Base-by-base conservation (phyloP, 1,139 yeast species). In the Saccharomyces hybrid region DNA sequence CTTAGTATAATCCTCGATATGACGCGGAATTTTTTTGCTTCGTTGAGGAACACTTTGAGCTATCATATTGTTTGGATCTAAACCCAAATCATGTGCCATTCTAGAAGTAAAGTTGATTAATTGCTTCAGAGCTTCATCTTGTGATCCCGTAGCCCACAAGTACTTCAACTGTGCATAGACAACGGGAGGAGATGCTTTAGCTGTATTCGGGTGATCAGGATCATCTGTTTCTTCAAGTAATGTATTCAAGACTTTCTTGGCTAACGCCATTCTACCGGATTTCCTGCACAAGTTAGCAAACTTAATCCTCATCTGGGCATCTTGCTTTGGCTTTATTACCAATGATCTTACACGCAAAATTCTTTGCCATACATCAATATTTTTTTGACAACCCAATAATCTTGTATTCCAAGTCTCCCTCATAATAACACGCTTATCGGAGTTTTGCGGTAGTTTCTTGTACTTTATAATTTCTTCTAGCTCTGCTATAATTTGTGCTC, bases 351-450 rank as follows among this genome's bases (percentile, higher is more conserved):
- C 97, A 68, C 91, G 88, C 58, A 95, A 78, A 84, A 93, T 86
- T 67, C 98, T 79, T 71, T 93, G 98, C 99, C 99, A 95, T 26
- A 91, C 91, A 72, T 95, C 99, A 51, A 93, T 98, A 72, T 93
- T 93, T 64, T 95, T 80, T 72, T 93, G 99, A 68, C 97, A 90
- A 1, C 99, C 98, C 57, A 89, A 75, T 53, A 95, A 75, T 64
- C 99, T 80, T 51, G 88, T 87, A 69, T 88, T 90, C 99, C 99
- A 95, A 0, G 98, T 93, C 65, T 85, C 83, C 63, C 96, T 79
- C 82, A 95, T 86, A 4, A 83, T 82, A 5, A 77, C 79, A 58
- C 95, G 79, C 64, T 85, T 88, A 51, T 85, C 93, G 0, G 95
- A 86, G 1, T 86, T 86, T 59, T 83, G 89, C 1, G 96, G 95